Evolutionary conservation across 164 flowering plant species (phyloP).

Genomic region (Tetrastigma voinierianum): DNA sequence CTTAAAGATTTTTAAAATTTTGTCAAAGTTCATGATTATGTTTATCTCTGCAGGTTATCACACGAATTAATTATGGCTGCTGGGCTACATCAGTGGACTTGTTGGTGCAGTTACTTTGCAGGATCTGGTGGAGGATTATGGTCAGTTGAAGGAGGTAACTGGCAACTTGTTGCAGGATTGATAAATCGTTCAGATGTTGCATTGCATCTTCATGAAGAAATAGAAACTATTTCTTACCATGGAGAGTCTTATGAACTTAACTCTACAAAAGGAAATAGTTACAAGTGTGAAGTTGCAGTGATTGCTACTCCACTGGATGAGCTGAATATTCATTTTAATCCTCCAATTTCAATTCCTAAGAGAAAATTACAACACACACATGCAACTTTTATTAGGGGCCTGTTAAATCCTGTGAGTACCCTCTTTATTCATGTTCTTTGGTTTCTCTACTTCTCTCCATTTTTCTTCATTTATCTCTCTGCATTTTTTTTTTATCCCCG

Average conservation of each 20-base stretch:
- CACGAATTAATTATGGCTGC: conserved; percentile 97
- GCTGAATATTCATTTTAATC: conserved; percentile 47
- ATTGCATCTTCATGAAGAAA: conserved; percentile 78
- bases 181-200: conserved; percentile 64
- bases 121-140: conserved; percentile 88
- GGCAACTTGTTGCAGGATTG: conserved; percentile 88
- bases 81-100: conserved; percentile 77
- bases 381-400: conserved; percentile 88
- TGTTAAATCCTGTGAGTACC: conserved; percentile 68
- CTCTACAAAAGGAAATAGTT: conserved; percentile 70
- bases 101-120: conserved; percentile 96
- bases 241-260: conserved; percentile 71
- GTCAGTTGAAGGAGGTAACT: conserved; percentile 90
- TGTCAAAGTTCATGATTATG: too few species aligned
- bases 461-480: neutral
- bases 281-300: conserved; percentile 68
- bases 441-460: neutral
- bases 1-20: too few species aligned
- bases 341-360: conserved; percentile 69
- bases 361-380: conserved; percentile 76
- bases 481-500: neutral
- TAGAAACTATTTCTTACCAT: conserved; percentile 54
- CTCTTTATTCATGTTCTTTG: neutral
- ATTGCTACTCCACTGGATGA: conserved; percentile 97
- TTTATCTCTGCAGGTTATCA: conserved; percentile 66